Evolutionary conservation across 176 grass and related monocot genomes (phyloP), one percentile per base, ranked within the genome.

Genomic region (Cymbopogon citratus): DNA sequence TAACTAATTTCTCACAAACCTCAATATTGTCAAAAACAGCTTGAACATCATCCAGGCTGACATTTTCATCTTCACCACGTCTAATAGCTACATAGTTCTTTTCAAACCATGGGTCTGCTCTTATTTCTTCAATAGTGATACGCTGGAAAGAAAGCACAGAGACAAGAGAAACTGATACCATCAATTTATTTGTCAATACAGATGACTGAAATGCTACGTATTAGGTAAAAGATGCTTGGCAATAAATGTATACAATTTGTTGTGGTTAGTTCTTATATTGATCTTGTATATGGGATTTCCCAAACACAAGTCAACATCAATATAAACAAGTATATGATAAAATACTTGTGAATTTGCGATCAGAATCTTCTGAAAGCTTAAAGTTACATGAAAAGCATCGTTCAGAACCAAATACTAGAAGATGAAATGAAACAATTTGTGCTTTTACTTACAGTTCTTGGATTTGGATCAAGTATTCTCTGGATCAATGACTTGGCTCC

Each of bases 1-100:
- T 19, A 12, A 70, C 28, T 15, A 29, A 79, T 48, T 60, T 64
- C 44, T 26, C 82, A 87, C 87, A 72, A 24, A 99, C 96, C 96
- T 93, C 87, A 80, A 99, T 95, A 83, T 99, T 90, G 78, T 95
- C 90, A 83, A 95, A 99, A 90, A 87, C 91, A 80, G 92, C 91
- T 36, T 93, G 71, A 66, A 99, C 84, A 91, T 99, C 96, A 80
- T 99, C 96, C 45, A 99, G 89, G 78, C 85, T 85, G 76, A 93
- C 87, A 45, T 80, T 89, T 83, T 90, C 89, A 74, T 93, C 92
- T 73, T 90, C 83, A 66, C 77, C 87, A 24, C 12, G 54, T 74
- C 85, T 89, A 73, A 93, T 36, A 62, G 73, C 73, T 85, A 91
- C 82, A 83, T 95, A 95, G 67, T 91, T 91, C 74, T 75, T 93